A percentile compares a stretch with the other conserved stretches of the same genome.
phyloP scores from a whole-genome alignment of 495 filamentous ascomycete species.

The Xylaria grammica region DNA sequence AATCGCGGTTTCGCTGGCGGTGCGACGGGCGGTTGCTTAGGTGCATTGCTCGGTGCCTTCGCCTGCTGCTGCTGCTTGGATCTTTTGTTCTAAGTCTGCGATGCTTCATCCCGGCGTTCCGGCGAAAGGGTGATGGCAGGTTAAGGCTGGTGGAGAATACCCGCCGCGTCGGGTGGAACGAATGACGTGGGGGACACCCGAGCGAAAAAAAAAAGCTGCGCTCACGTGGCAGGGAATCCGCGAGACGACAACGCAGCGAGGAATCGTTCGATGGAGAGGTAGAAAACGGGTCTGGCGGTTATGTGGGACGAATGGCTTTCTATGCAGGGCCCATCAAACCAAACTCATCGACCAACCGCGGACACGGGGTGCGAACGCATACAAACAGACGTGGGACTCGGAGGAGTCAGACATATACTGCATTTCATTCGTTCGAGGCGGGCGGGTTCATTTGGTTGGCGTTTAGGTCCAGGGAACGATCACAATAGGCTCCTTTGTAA shows the following conservation, averaged over 20 bases:
- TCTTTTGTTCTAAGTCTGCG: conserved; percentile 43
- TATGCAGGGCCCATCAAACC: background rate
- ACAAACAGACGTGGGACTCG: background rate
- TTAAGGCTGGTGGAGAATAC: too few relatives aligned
- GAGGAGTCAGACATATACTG: background rate
- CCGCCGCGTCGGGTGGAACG: too few relatives aligned
- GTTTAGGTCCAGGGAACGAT: conserved; percentile 18
- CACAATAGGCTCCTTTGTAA: conserved; percentile 3
- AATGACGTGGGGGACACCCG: background rate
- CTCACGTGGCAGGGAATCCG: too few relatives aligned
- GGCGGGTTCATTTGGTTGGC: background rate
- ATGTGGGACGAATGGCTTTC: background rate
- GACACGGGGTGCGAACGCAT: background rate
- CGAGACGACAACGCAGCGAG: background rate
- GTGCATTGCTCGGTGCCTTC: conserved; percentile 43
- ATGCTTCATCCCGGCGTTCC: background rate
- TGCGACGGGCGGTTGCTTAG: conserved; percentile 36
- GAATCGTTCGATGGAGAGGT: too few relatives aligned
- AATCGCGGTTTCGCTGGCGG: conserved; percentile 24
- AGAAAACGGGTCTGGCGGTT: background rate
- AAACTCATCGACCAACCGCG: background rate
- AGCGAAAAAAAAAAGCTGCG: too few relatives aligned
- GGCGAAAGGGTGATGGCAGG: background rate
- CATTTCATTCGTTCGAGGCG: background rate
- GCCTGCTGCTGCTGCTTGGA: conserved; percentile 59